Evolutionary conservation across 164 flowering plant genomes (phyloP).

Genomic region (Tetrastigma voinierianum): DNA sequence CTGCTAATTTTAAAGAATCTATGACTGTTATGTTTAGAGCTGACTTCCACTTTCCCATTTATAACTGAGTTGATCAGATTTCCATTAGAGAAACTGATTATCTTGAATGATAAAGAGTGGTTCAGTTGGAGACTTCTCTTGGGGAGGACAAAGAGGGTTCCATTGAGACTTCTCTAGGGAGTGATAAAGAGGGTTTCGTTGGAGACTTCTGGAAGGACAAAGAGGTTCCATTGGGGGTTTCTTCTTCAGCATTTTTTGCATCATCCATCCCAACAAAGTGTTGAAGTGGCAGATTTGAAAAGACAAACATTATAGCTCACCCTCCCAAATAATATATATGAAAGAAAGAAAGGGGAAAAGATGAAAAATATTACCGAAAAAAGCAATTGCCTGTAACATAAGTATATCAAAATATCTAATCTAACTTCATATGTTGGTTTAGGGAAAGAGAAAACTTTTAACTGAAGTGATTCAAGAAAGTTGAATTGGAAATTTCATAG

Average conservation of each 20-base stretch:
- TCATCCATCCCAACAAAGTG: constrained; percentile 39
- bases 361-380: neutral
- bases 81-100: constrained; percentile 15
- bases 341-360: neutral
- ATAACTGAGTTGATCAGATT: constrained; percentile 7
- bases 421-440: too few species aligned
- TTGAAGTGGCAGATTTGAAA: constrained; percentile 18
- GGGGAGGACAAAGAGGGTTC: too few species aligned
- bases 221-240: too few species aligned
- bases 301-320: too few species aligned
- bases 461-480: too few species aligned
- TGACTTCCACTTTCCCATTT: constrained; percentile 21
- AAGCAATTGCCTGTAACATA: neutral
- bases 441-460: too few species aligned
- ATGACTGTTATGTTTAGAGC: constrained; percentile 2
- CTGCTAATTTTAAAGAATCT: constrained; percentile 16
- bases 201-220: too few species aligned
- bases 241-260: constrained; percentile 24
- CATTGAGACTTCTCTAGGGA: too few species aligned
- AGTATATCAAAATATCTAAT: too few species aligned
- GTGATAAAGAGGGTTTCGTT: too few species aligned
- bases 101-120: constrained; percentile 24
- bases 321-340: constrained; percentile 1
- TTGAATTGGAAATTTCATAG: too few species aligned
- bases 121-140: constrained; percentile 26